These are phyloP conservation scores for Hanseniaspora uvarum DNA, from an alignment of 1,139 yeast species.

Conservation along the genomic window DNA sequence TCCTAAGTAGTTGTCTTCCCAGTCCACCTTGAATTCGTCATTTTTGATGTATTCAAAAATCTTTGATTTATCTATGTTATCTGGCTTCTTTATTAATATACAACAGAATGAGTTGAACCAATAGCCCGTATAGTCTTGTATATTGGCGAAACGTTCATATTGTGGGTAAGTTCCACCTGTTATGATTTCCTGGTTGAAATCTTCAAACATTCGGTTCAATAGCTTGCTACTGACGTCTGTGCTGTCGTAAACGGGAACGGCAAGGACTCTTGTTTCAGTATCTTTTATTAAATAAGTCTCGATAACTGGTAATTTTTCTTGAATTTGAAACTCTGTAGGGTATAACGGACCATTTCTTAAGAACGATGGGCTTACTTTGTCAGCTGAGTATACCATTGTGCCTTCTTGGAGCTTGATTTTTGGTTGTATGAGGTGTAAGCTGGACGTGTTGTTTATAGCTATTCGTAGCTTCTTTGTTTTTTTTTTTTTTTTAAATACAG, in stretches of 20 bases:
- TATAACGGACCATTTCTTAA: slow-evolving; percentile 15
- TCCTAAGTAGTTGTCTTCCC: slow-evolving; percentile 47
- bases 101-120: slow-evolving; percentile 86
- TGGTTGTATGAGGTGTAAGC: background rate
- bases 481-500: background rate
- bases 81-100: slow-evolving; percentile 32
- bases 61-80: slow-evolving; percentile 18
- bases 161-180: slow-evolving; percentile 77
- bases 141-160: slow-evolving; percentile 45
- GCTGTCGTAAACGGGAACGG: slow-evolving; percentile 61
- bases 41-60: background rate
- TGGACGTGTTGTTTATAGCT: no score
- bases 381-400: slow-evolving; percentile 32
- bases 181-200: slow-evolving; percentile 74
- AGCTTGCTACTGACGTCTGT: slow-evolving; percentile 56
- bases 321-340: slow-evolving; percentile 10
- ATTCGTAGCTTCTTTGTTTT: no score
- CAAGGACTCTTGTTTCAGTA: slow-evolving; percentile 35
- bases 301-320: slow-evolving; percentile 1
- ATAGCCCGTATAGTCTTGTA: slow-evolving; percentile 58
- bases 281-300: background rate
- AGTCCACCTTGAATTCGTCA: slow-evolving; percentile 26
- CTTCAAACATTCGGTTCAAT: slow-evolving; percentile 60
- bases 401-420: background rate
- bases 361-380: slow-evolving; percentile 25